Evolutionary conservation across 768 basidiomycete species (phyloP).

Genomic region (Hydnomerulius pinastri): DNA sequence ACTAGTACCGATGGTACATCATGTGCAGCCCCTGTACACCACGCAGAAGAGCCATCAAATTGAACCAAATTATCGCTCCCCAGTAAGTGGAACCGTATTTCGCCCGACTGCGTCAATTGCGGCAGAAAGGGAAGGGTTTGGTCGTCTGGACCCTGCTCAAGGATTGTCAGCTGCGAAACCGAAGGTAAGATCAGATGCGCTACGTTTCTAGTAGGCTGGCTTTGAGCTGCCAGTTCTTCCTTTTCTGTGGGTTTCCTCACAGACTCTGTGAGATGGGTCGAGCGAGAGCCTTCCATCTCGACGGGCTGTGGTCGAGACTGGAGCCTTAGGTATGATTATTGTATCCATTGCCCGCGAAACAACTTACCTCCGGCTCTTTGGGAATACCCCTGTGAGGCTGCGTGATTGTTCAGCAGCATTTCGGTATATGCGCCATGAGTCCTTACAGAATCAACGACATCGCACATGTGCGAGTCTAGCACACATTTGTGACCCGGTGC

Average conservation of each 20-base stretch:
- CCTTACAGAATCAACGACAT: not conserved
- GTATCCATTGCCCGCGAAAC: not conserved
- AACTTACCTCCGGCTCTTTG: not conserved
- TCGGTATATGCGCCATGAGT: not conserved
- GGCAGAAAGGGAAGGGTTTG: not conserved
- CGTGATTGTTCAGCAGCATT: not conserved
- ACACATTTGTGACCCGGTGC: not conserved
- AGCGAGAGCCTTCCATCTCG: not conserved
- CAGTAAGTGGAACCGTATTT: not conserved
- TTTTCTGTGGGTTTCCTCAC: not conserved
- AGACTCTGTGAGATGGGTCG: not conserved
- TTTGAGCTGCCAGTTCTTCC: not conserved
- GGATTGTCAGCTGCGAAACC: not conserved
- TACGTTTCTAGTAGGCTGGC: not conserved
- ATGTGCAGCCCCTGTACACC: not conserved
- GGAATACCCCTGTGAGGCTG: not conserved
- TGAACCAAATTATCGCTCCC: not conserved
- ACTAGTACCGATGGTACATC: not conserved
- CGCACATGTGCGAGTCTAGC: not conserved
- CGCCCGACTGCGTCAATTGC: not conserved
- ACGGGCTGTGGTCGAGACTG: not conserved
- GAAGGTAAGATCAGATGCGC: not conserved
- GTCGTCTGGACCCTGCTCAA: not conserved
- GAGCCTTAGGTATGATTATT: not conserved
- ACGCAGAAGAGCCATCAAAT: not conserved